Base-by-base conservation (phyloP, 2,329 filamentous ascomycete genomes). In the Lachnellula occidentalis region DNA sequence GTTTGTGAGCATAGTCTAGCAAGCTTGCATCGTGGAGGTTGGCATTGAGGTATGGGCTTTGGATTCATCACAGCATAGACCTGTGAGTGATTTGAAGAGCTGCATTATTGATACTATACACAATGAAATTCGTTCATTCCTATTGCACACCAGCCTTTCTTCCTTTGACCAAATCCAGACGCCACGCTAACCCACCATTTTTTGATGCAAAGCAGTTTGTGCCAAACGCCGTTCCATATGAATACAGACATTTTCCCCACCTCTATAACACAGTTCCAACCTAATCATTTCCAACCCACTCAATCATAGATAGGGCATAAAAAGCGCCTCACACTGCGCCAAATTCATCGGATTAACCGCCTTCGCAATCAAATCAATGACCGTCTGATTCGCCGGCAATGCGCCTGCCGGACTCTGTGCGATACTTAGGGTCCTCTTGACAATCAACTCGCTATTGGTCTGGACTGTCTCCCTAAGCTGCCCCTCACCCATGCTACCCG, bases 301-400 rank as follows among this genome's bases (percentile, higher is more conserved):
- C n/a, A 50, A 43, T 73, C 78, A 97, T 68, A 97, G 75, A 76
- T 95, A 99, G 22, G 90, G 87, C 92, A 97, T 97, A 91, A 94
- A 99, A 64, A 99, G 75, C 55, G 92, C 85, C 77, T 99, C 94
- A 67, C 88, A 92, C 72, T 89, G 82, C 45, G 88, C 86, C 72
- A 99, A 72, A 70, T 94, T 91, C 75, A 89, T 85, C 1, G 94
- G 94, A 72, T 96, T 95, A 15, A 95, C 92, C 1, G 92, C 91
- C 74, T 87, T 87, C n/a, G 88, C 88, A 58, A 99, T 88, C 58
- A 95, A 74, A 73, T 99, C 94, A 67, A 99, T 92, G 31, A 96
- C 90, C 41, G 92, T 97, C 78, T 99, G 94, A 71, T 95, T 96
- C 22, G 92, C 92, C 6, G 94, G 94, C 63, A 99, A 74, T 67